These are phyloP conservation scores for Apocynum venetum DNA, from an alignment of 257 asterid species.

Conservation along the genomic window DNA sequence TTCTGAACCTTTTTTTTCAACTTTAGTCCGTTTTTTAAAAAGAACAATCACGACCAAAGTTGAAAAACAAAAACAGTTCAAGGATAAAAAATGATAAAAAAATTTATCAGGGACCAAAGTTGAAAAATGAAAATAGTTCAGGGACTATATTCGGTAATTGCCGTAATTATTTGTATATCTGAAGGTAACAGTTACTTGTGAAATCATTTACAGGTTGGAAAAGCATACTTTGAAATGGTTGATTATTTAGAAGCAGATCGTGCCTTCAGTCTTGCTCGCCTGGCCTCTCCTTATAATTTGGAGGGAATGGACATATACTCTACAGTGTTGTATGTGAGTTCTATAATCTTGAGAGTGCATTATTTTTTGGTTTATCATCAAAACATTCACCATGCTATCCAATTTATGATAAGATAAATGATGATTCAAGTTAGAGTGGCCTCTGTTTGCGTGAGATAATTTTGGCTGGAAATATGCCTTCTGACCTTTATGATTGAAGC, in stretches of 20 bases:
- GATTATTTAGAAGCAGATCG: slow-evolving; percentile 94
- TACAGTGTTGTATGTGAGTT: slow-evolving; percentile 88
- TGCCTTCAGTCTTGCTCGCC: slow-evolving; percentile 83
- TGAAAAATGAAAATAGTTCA: too few species aligned
- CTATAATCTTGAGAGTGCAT: slow-evolving; percentile 13
- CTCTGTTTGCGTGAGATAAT: not conserved
- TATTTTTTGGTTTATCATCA: slow-evolving; percentile 9
- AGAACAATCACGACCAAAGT: too few species aligned
- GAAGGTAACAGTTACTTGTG: not conserved
- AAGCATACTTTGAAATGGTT: slow-evolving; percentile 84
- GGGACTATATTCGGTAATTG: too few species aligned
- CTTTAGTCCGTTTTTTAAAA: too few species aligned
- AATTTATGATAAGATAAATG: slow-evolving; percentile 2
- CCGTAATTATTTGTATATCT: not conserved
- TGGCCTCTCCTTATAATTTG: slow-evolving; percentile 72
- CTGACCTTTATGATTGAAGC: not conserved
- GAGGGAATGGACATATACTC: slow-evolving; percentile 96
- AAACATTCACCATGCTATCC: slow-evolving; percentile 11
- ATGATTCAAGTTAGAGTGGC: not conserved
- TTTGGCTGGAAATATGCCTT: not conserved
- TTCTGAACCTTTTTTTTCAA: too few species aligned
- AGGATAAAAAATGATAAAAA: too few species aligned
- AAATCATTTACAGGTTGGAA: slow-evolving; percentile 65
- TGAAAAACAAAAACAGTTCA: too few species aligned
- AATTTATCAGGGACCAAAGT: too few species aligned